Evolutionary conservation across 257 asterid species (phyloP).

Genomic region (Cinchona pubescens): DNA sequence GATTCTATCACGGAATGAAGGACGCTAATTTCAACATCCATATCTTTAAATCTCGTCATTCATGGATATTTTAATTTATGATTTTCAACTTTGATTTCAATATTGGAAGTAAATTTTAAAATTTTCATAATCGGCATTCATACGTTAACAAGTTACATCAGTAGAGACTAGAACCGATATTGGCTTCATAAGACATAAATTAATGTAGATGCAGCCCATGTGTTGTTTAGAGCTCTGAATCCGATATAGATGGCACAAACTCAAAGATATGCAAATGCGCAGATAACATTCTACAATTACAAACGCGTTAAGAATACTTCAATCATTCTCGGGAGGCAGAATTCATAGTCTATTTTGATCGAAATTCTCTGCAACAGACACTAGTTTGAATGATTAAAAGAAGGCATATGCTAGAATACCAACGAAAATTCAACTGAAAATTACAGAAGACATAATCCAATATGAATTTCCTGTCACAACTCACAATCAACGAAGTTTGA

Average conservation of each 20-base stretch:
- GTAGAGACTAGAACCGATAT: neutral
- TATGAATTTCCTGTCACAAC: neutral
- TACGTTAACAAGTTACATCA: neutral
- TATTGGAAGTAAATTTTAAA: neutral
- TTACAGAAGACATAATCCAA: neutral
- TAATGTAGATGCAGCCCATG: slow-evolving; percentile 8
- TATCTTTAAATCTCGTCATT: neutral
- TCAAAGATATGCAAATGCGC: neutral
- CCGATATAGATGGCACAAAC: neutral
- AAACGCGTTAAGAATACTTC: neutral
- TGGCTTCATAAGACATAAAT: neutral
- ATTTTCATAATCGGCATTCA: neutral
- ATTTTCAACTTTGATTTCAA: neutral
- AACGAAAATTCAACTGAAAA: slow-evolving; percentile 1
- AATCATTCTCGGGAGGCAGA: neutral
- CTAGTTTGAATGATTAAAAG: neutral
- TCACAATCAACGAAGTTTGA: neutral
- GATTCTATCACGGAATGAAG: neutral
- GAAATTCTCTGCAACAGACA: neutral
- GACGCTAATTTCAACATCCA: neutral
- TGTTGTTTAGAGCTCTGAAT: neutral
- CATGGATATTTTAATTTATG: neutral
- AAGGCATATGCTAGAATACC: neutral
- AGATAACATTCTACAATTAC: neutral
- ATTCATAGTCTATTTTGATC: neutral